These are phyloP conservation scores for Carex cristatella DNA, from an alignment of 176 grass and related monocot genomes.

Conservation along the genomic window DNA sequence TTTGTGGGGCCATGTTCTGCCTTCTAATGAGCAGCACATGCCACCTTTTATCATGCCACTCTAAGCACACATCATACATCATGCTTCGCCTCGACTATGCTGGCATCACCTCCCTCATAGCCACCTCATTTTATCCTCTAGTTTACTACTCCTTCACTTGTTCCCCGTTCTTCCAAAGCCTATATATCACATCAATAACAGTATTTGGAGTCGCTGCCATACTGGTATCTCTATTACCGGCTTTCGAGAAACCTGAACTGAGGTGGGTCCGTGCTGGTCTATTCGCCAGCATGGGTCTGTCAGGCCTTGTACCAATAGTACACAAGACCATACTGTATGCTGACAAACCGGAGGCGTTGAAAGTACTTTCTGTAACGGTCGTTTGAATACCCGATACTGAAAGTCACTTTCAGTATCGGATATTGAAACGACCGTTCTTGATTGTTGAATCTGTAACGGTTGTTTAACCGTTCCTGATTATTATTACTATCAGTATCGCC, in stretches of 20 bases:
- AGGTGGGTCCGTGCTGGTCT: conserved; percentile 41
- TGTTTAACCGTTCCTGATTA: too few species aligned
- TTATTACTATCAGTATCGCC: too few species aligned
- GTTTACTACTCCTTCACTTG: conserved; percentile 88
- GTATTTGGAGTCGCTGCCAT: conserved; percentile 39
- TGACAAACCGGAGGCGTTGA: conserved; percentile 35
- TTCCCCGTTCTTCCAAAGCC: conserved; percentile 32
- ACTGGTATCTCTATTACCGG: conserved; percentile 47
- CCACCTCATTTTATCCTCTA: conserved; percentile 87
- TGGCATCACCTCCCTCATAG: conserved; percentile 68
- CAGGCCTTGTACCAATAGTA: conserved; percentile 59
- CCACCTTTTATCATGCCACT: conserved; percentile 75
- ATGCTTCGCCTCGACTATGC: conserved; percentile 79
- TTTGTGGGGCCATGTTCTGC: conserved; percentile 73
- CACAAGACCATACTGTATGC: conserved; percentile 67
- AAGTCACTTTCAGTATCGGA: too few species aligned
- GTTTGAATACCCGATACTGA: too few species aligned
- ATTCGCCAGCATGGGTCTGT: conserved; percentile 59
- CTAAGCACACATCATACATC: conserved; percentile 61
- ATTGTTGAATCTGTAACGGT: too few species aligned
- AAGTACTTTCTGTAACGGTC: too few species aligned
- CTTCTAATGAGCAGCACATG: conserved; percentile 73
- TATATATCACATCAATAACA: conserved; percentile 69
- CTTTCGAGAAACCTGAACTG: conserved; percentile 49
- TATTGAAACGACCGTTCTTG: too few species aligned